These are phyloP conservation scores for Hexamita inflata DNA, from an alignment of 208 protist genomes.

Conservation along the genomic window DNA sequence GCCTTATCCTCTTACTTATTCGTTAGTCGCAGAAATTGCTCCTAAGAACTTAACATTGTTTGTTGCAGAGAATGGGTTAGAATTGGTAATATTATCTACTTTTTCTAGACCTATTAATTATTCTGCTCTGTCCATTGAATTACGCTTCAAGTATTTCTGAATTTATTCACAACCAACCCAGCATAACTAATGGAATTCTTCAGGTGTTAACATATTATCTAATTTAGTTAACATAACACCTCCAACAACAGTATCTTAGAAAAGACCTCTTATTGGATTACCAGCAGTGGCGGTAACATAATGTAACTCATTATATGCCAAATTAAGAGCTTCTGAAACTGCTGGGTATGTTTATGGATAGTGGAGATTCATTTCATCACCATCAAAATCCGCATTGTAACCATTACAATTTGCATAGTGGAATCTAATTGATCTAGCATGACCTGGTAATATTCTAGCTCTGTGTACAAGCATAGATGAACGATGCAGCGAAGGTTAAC, in stretches of 20 bases:
- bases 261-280: constrained; percentile 92
- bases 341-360: constrained; percentile 78
- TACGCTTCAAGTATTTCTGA: neutral
- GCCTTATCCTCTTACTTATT: neutral
- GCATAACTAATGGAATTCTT: constrained; percentile 73
- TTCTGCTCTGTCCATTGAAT: neutral
- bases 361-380: constrained; percentile 99
- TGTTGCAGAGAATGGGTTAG: neutral
- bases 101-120: neutral
- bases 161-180: constrained; percentile 54
- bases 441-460: constrained; percentile 40
- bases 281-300: constrained; percentile 70
- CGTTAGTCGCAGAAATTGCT: neutral
- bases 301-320: constrained; percentile 81
- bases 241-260: constrained; percentile 95
- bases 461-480: constrained; percentile 89
- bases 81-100: neutral
- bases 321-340: constrained; percentile 69
- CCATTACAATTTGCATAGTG: constrained; percentile 99
- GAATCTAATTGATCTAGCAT: constrained; percentile 75
- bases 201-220: constrained; percentile 76
- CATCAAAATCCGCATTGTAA: constrained; percentile 99
- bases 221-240: constrained; percentile 79
- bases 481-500: constrained; percentile 98
- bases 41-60: neutral